phyloP scores from a whole-genome alignment of 768 basidiomycete species.

The Kwoniella sp. region DNA sequence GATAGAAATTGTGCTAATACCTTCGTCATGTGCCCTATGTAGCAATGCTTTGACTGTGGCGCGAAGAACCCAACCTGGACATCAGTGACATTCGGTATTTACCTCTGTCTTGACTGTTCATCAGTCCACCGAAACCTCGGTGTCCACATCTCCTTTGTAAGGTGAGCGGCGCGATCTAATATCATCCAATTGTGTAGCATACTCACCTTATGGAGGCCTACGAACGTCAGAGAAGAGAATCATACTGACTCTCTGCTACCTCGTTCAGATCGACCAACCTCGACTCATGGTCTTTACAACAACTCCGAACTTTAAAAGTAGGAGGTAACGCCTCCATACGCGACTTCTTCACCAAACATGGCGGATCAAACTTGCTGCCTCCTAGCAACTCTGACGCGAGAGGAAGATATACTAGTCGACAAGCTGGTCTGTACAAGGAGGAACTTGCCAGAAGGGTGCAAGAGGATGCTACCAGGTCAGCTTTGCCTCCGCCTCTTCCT shows the following conservation, averaged over 20 bases:
- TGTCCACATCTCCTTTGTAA: conserved; percentile 95
- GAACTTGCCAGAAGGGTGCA: conserved; percentile 77
- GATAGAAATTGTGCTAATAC: too few relatives aligned
- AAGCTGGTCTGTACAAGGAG: conserved; percentile 87
- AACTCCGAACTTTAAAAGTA: conserved; percentile 93
- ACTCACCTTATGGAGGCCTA: too few relatives aligned
- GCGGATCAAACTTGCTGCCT: conserved; percentile 67
- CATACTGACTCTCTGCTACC: too few relatives aligned
- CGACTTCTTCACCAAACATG: conserved; percentile 88
- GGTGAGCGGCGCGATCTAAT: conserved; percentile 61
- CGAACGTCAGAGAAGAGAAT: too few relatives aligned
- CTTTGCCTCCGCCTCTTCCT: conserved; percentile 26
- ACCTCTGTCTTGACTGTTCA: conserved; percentile 97
- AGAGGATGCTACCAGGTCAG: conserved; percentile 72
- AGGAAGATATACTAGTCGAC: conserved; percentile 82
- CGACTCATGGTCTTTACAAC: conserved; percentile 86
- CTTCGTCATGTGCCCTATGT: too few relatives aligned
- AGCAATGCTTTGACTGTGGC: conserved; percentile 92
- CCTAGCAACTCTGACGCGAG: conserved; percentile 71
- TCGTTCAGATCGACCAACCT: conserved; percentile 96
- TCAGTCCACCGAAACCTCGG: conserved; percentile 94
- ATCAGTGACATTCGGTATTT: conserved; percentile 92
- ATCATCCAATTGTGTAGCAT: too few relatives aligned
- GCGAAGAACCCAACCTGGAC: conserved; percentile 98
- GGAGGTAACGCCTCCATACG: conserved; percentile 85